phyloP scores from a whole-genome alignment of 495 filamentous ascomycete genomes.

The Penicillium goetzii region DNA sequence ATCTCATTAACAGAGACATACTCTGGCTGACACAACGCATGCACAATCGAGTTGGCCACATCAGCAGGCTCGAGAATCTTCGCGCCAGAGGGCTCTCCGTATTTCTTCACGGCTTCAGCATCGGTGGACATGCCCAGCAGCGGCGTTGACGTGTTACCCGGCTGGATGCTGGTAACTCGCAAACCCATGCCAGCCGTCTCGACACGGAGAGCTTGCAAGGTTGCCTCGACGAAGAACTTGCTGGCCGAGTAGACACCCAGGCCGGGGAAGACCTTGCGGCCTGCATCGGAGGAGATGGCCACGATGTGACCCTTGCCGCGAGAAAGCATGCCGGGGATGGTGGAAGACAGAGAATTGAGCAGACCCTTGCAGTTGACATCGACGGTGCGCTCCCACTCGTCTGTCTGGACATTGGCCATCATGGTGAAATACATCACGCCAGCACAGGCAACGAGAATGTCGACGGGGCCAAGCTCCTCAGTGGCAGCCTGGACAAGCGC shows the following conservation, averaged over 20 bases:
- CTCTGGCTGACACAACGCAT: constrained; percentile 63
- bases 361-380: constrained; percentile 76
- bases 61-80: constrained; percentile 66
- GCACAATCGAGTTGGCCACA: constrained; percentile 66
- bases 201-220: constrained; percentile 64
- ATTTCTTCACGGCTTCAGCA: constrained; percentile 69
- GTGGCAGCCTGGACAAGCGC: constrained; percentile 54
- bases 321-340: constrained; percentile 64
- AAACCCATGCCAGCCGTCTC: constrained; percentile 69
- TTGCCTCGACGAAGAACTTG: constrained; percentile 76
- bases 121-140: constrained; percentile 68
- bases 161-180: constrained; percentile 67
- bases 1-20: constrained; percentile 74
- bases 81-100: constrained; percentile 66
- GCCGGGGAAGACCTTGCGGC: constrained; percentile 71
- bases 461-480: constrained; percentile 63
- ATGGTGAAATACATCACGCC: constrained; percentile 79
- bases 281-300: constrained; percentile 71
- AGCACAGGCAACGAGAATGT: constrained; percentile 69
- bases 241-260: constrained; percentile 72
- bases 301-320: constrained; percentile 65
- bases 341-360: constrained; percentile 62
- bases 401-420: constrained; percentile 66
- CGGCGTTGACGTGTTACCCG: constrained; percentile 66
- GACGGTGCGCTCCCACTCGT: constrained; percentile 71